phyloP scores from a whole-genome alignment of 768 basidiomycete genomes.

The Clathrus columnatus region DNA sequence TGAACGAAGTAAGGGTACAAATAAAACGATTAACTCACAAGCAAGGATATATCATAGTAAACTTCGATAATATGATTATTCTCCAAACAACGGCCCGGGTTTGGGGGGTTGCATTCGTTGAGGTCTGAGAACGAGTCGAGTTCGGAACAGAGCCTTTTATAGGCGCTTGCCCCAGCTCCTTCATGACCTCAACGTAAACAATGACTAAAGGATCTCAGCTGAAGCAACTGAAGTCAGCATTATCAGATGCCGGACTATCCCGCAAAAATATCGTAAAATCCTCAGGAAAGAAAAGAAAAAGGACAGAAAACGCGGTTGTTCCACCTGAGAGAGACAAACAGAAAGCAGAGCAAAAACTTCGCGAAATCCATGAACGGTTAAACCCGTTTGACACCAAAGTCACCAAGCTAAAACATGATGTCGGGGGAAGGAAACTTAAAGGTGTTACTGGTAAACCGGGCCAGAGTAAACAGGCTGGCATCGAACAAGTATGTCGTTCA shows the following conservation, averaged over 20 bases:
- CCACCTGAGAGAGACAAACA: slow-evolving; percentile 64
- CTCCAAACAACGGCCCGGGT: too few relatives aligned
- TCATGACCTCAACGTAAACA: too few relatives aligned
- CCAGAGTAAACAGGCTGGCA: slow-evolving; percentile 80
- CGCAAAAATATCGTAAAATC: slow-evolving; percentile 38
- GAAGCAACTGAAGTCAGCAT: slow-evolving; percentile 78
- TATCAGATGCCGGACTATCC: slow-evolving; percentile 71
- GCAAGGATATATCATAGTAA: too few relatives aligned
- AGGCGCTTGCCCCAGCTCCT: too few relatives aligned
- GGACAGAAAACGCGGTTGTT: slow-evolving; percentile 31
- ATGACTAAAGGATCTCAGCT: slow-evolving; percentile 88
- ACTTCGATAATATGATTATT: too few relatives aligned
- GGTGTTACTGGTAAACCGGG: slow-evolving; percentile 79
- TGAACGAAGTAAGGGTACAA: too few relatives aligned
- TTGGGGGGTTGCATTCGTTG: too few relatives aligned
- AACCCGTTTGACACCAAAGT: slow-evolving; percentile 95
- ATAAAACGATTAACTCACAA: too few relatives aligned
- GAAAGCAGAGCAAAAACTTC: slow-evolving; percentile 69
- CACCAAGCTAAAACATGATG: slow-evolving; percentile 87
- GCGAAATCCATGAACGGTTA: slow-evolving; percentile 74
- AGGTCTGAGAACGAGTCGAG: too few relatives aligned
- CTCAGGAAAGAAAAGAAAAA: slow-evolving; percentile 62
- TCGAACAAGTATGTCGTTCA: slow-evolving; percentile 62
- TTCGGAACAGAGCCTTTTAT: too few relatives aligned
- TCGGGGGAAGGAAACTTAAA: slow-evolving; percentile 80